Evolutionary conservation across 2,329 filamentous ascomycete genomes (phyloP), one percentile per base, ranked within the genome.

Genomic region (Ophiosphaerella herpotricha): DNA sequence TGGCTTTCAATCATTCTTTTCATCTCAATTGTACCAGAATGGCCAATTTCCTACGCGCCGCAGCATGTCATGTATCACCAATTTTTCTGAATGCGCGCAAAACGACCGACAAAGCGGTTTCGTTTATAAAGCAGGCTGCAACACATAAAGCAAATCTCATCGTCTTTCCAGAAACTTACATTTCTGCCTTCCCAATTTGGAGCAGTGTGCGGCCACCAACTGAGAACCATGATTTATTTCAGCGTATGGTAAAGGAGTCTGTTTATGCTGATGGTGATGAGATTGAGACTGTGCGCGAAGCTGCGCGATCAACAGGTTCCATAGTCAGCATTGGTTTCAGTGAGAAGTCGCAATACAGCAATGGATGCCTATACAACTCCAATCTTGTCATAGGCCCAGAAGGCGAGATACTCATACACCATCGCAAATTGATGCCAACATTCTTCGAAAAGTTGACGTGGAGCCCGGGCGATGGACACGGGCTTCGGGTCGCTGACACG

Each of bases 391-490:
- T 84, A 37, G 69, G 68, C 1, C 52, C 60, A 2, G 51, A 73
- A 3, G 81, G 81, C 0, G 59, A 77, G 3, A 68, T 83, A 1
- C 49, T 80, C 2, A 74, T 78, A 0, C 80, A 83, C 47, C 80
- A 83, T 48, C 71, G 81, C 1, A 84, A 84, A 47, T 61, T 84
- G 1, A 73, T 81, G 61, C 79, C 81, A 0, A 84, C 81, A 0
- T 84, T 82, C 60, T 83, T 78, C 50, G 82, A 84, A 65, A 83
- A 83, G 54, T 55, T 84, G 18, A 80, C 76, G 0, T 84, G 81
- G 81, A 71, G 72, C 0, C 75, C 75, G 2, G 81, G 81, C 0
- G 81, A 84, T 56, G 81, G 81, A 0, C 48, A 76, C 24, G 81
- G 81, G 0, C 56, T 84, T 4, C 68, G 65, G 1, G 75, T 83